Percentiles rank a stretch among this genome's conserved stretches.
Conservation (phyloP, 2,329 filamentous ascomycete species). For the Didymella segeticola region DNA sequence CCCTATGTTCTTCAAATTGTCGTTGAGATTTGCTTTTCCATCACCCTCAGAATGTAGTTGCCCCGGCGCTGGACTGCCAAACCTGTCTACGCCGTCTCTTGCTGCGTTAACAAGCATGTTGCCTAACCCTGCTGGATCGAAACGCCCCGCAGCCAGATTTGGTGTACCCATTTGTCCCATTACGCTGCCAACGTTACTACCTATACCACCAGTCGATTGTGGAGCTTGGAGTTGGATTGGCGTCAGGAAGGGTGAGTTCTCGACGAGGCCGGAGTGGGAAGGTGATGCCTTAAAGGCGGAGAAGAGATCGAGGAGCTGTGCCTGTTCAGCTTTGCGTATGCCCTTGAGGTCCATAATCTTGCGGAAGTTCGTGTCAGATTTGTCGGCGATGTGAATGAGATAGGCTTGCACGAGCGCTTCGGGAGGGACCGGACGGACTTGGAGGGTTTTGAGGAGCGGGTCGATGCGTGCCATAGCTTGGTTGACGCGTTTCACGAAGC, state of each 20-base stretch:
- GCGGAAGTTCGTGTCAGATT: conserved; percentile 91
- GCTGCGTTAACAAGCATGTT: conserved; percentile 89
- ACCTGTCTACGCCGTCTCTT: conserved; percentile 79
- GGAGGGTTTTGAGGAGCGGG: conserved; percentile 91
- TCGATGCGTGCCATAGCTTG: conserved; percentile 86
- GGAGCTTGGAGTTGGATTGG: conserved; percentile 49
- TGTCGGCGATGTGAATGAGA: conserved; percentile 93
- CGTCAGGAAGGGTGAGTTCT: conserved; percentile 46
- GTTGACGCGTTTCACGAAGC: conserved; percentile 86
- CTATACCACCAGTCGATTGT: conserved; percentile 52
- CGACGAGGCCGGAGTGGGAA: conserved; percentile 68
- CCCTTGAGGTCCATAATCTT: conserved; percentile 97
- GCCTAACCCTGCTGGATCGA: conserved; percentile 83
- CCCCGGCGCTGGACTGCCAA: conserved; percentile 63
- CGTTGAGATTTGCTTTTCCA: conserved; percentile 76
- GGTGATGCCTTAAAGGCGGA: conserved; percentile 77
- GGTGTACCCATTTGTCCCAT: conserved; percentile 50
- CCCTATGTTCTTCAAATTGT: conserved; percentile 93
- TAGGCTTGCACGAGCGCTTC: conserved; percentile 97
- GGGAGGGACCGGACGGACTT: conserved; percentile 88
- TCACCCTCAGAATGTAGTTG: conserved; percentile 36
- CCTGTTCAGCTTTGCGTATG: conserved; percentile 80
- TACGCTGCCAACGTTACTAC: conserved; percentile 43
- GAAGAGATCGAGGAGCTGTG: conserved; percentile 85
- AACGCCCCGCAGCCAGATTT: conserved; percentile 55